Percentiles rank a stretch among this genome's conserved stretches.
Evolutionary conservation across 1,284 basidiomycete genomes (phyloP).

Genomic region (Cutaneotrichosporon sp.): DNA sequence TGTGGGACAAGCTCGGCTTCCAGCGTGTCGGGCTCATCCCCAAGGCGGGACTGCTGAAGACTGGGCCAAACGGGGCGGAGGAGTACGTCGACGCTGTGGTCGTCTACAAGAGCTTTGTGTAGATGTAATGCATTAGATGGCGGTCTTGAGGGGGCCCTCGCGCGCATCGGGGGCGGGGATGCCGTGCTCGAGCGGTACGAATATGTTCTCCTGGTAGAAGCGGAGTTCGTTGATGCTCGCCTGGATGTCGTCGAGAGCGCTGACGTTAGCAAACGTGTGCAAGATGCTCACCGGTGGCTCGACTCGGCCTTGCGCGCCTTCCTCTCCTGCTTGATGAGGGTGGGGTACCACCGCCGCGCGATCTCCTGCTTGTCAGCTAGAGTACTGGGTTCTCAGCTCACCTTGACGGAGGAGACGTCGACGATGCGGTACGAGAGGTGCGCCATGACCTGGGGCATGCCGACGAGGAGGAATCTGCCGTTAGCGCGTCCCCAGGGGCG

Average conservation of each 20-base stretch:
- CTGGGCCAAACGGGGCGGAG: constrained; percentile 64
- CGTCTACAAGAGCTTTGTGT: constrained; percentile 76
- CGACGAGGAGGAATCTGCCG: constrained; percentile 54
- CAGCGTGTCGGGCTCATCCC: constrained; percentile 80
- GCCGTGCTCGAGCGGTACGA: constrained; percentile 41
- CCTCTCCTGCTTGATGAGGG: constrained; percentile 30
- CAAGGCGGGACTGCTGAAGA: constrained; percentile 73
- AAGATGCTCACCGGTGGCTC: constrained; percentile 43
- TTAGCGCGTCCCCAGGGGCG: too few species aligned
- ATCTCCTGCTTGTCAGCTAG: constrained; percentile 51
- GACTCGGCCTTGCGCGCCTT: constrained; percentile 35
- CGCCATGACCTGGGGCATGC: constrained; percentile 55
- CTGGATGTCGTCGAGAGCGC: constrained; percentile 57
- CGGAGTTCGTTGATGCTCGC: constrained; percentile 55
- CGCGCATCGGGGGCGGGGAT: not conserved
- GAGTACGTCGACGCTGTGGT: constrained; percentile 88
- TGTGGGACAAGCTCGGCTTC: constrained; percentile 88
- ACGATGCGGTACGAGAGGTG: constrained; percentile 58
- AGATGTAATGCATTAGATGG: constrained; percentile 24
- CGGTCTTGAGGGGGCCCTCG: constrained; percentile 30
- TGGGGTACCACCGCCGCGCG: constrained; percentile 56
- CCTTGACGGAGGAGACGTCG: constrained; percentile 52
- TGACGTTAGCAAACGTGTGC: constrained; percentile 11
- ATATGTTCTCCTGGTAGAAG: constrained; percentile 53
- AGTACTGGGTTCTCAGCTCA: constrained; percentile 9